Evolutionary conservation across 176 grass and related monocot species (phyloP).

Genomic region (Luzula sylvatica): DNA sequence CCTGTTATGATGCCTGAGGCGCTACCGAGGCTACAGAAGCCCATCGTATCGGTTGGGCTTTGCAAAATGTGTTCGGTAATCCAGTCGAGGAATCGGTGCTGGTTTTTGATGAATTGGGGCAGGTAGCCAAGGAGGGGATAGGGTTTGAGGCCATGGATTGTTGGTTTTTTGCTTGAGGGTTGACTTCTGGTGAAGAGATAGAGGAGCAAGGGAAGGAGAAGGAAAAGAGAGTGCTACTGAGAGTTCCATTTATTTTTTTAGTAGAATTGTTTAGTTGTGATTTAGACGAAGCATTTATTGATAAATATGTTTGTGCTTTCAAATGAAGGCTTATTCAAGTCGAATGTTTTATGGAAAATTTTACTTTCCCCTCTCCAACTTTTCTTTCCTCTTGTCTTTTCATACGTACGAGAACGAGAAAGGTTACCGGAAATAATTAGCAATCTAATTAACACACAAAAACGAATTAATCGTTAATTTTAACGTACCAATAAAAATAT

Average conservation of each 20-base stretch:
- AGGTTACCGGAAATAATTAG: too few relatives aligned
- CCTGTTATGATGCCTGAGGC: constrained; percentile 18
- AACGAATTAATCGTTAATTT: too few relatives aligned
- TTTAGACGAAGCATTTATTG: too few relatives aligned
- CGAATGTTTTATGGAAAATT: too few relatives aligned
- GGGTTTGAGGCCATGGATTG: constrained; percentile 8
- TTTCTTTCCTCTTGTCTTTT: too few relatives aligned
- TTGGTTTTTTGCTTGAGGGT: constrained; percentile 4
- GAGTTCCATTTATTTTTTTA: background rate
- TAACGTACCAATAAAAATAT: too few relatives aligned
- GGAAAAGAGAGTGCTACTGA: background rate
- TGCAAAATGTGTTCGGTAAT: constrained; percentile 7
- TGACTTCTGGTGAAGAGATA: constrained; percentile 1
- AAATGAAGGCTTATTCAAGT: too few relatives aligned
- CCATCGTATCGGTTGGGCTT: constrained; percentile 24
- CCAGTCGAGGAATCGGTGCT: constrained; percentile 34
- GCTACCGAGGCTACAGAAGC: constrained; percentile 13
- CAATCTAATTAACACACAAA: too few relatives aligned
- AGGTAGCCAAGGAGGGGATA: constrained; percentile 35
- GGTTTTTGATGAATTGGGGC: constrained; percentile 30
- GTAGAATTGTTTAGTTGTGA: too few relatives aligned
- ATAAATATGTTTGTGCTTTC: too few relatives aligned
- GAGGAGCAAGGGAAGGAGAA: background rate
- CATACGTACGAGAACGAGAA: too few relatives aligned
- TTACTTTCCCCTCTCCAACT: too few relatives aligned